Evolutionary conservation across 2,329 filamentous ascomycete genomes (phyloP), one percentile per base, ranked within the genome.

Genomic region (Clarireedia monteithiana): DNA sequence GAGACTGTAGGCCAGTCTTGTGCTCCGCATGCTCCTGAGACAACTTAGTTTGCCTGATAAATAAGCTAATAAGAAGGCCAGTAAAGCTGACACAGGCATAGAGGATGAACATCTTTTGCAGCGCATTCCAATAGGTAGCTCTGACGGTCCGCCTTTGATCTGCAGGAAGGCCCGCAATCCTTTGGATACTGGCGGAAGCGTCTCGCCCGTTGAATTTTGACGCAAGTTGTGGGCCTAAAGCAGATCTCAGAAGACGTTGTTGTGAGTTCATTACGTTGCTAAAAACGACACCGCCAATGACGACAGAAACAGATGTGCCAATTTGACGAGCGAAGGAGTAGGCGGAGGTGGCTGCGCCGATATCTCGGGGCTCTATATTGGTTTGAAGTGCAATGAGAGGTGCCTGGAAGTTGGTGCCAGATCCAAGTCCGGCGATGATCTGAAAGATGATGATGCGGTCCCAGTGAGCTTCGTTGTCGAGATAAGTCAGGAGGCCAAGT

Each of bases 371-470:
- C 24, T 79, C 73, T 27, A 86, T 76, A 49, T 80, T 77, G 27
- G 81, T 80, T 68, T 89, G 86, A 6, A 88, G 72, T 0, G 84
- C 84, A 52, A 89, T 83, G 6, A 89, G 75, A 2, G 85, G 84
- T 1, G 80, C 74, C 66, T 89, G 84, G 70, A 89, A 87, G 63
- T 86, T 84, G 5, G 84, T 83, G 0, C 85, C 85, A 5, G 85
- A 74, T 10, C 84, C 84, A 9, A 85, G 71, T 42, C 84, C 84
- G 0, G 80, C 78, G 26, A 87, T 71, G 58, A 86, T 78, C 64
- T 86, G 81, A 68, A 77, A 86, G 30, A 84, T 60, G 66, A 84
- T 73, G 14, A 84, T 74, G 64, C 80, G 81, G 56, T 73, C 72
- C 75, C 78, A 81, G 4, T 24, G 77, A 20, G 73, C 70, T 24